phyloP scores from a whole-genome alignment of 345 rosid species.

The Trapa incisa region DNA sequence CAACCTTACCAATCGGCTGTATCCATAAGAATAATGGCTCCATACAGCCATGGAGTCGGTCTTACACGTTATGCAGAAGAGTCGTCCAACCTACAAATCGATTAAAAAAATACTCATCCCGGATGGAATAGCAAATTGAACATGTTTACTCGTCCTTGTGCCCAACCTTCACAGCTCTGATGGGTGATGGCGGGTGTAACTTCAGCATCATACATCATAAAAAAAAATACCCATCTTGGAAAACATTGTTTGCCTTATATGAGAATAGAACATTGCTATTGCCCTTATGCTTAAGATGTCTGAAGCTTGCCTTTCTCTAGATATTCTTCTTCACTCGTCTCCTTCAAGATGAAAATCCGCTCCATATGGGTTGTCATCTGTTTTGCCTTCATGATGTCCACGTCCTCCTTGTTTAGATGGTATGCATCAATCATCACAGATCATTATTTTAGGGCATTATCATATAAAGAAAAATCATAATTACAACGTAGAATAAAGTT shows the following conservation, averaged over 20 bases:
- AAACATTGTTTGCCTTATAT: neutral
- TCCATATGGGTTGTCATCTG: slow-evolving; percentile 79
- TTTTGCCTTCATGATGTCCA: slow-evolving; percentile 73
- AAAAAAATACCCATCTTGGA: neutral
- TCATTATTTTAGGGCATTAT: neutral
- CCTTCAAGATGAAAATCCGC: slow-evolving; percentile 69
- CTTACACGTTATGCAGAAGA: too few species aligned
- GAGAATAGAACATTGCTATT: neutral
- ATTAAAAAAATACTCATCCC: neutral
- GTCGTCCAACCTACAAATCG: too few species aligned
- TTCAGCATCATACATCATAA: neutral
- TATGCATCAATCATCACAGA: slow-evolving; percentile 45
- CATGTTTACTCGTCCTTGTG: too few species aligned
- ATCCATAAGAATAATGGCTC: too few species aligned
- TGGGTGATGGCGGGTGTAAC: too few species aligned
- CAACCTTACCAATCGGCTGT: too few species aligned
- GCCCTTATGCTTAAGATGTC: slow-evolving; percentile 1
- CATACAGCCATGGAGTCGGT: too few species aligned
- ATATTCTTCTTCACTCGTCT: slow-evolving; percentile 82
- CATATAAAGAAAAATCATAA: neutral
- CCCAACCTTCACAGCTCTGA: too few species aligned
- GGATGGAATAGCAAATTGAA: neutral
- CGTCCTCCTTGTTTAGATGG: slow-evolving; percentile 63
- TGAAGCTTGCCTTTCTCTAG: slow-evolving; percentile 22
- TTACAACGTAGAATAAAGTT: neutral